These are phyloP conservation scores for Leishmania amazonensis DNA, from an alignment of 208 protist species.

Conservation along the genomic window DNA sequence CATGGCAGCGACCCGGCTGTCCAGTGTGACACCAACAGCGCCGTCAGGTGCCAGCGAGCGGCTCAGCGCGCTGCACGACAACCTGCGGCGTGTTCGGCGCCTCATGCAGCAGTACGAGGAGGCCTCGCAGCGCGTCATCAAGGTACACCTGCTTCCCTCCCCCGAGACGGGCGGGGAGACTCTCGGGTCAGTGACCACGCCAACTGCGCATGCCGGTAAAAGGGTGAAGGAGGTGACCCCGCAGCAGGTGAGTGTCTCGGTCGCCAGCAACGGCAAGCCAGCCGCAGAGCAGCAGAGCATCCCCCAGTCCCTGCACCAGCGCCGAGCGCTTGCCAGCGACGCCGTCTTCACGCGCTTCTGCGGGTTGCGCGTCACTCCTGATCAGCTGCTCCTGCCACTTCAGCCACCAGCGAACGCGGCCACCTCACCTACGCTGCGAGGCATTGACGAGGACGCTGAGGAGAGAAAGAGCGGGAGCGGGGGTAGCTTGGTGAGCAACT, in stretches of 20 bases:
- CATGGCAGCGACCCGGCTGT: background rate
- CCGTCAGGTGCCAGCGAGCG: slow-evolving; percentile 14
- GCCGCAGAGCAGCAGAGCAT: background rate
- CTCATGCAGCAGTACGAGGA: slow-evolving; percentile 43
- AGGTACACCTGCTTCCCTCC: slow-evolving; percentile 18
- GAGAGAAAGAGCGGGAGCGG: background rate
- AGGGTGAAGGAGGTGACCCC: background rate
- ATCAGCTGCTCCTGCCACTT: slow-evolving; percentile 24
- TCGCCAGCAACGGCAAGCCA: background rate
- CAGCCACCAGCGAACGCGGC: background rate
- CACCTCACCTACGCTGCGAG: background rate
- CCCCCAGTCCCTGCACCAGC: slow-evolving; percentile 26
- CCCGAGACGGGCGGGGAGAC: slow-evolving; percentile 10
- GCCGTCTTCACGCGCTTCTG: slow-evolving; percentile 28
- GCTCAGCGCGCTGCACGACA: slow-evolving; percentile 20
- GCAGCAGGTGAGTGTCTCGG: background rate
- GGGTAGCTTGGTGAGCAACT: background rate
- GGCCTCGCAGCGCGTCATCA: slow-evolving; percentile 26
- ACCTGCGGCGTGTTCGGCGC: slow-evolving; percentile 21
- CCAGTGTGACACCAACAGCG: slow-evolving; percentile 5
- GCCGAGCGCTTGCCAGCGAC: slow-evolving; percentile 26
- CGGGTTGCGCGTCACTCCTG: slow-evolving; percentile 21
- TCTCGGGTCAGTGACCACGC: background rate
- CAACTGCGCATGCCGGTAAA: background rate
- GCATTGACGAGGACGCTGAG: background rate